Evolutionary conservation across 1,284 basidiomycete species (phyloP), one percentile per base, ranked within the genome.

Genomic region (Amylostereum chailletii): DNA sequence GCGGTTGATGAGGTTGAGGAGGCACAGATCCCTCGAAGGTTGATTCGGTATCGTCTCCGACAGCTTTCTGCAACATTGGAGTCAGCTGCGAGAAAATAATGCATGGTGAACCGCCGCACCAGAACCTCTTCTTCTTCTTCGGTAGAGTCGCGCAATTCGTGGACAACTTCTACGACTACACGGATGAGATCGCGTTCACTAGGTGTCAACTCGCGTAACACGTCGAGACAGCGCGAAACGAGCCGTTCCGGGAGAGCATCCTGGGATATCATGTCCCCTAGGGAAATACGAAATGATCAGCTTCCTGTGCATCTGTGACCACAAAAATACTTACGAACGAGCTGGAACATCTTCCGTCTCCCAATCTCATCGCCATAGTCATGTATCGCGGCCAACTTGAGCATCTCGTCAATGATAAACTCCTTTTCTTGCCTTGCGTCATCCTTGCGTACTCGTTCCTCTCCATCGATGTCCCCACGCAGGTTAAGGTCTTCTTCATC

Each of bases 341-440:
- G 81, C 49, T 82, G 77, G 61, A 95, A 95, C 75, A 96, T 90
- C 68, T 93, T 94, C 52, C 94, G 72, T 51, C 95, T 68, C 6
- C 96, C 94, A 59, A 94, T 93, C 66, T 99, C 94, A 67, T 99
- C 96, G 32, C 83, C 84, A 58, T 94, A 98, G 66, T 98, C 95
- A 42, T 94, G 72, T 53, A 86, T 30, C 19, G 10, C 11, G 4
- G 42, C 42, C 7, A 43, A 10, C 6, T 11, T 30, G 10, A 43
- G 29, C 42, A 43, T 27, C 42, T 43, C 42, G 7, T 43, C 11
- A 6, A 43, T 30, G 27, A 29, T 31, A 29, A 43, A 43, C 5
- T 30, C n/a, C 7, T n/a, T 7, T 8, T 37, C n/a, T n/a, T 8
- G 65, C 9, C 75, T 63, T 33, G 56, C 60, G 7, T 60, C 62